Conservation (phyloP, 495 filamentous ascomycete species). For the Elaphomyces granulatus region DNA sequence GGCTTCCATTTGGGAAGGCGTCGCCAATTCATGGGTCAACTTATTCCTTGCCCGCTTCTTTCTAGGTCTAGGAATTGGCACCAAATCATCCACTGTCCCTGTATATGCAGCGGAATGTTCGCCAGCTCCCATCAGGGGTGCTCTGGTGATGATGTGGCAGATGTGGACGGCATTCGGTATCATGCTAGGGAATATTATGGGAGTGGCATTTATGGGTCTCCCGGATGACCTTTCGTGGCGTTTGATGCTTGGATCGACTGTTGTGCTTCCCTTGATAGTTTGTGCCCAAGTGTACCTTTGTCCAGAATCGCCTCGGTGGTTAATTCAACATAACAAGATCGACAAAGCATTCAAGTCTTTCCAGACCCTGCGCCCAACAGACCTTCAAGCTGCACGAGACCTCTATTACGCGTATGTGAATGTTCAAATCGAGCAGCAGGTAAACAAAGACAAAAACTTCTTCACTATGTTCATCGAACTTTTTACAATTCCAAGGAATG, state of each 20-base stretch:
- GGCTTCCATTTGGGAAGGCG: constrained; percentile 35
- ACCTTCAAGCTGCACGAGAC: constrained; percentile 38
- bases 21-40: constrained; percentile 36
- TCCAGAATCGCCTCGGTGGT: constrained; percentile 54
- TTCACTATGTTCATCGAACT: constrained; percentile 38
- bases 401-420: constrained; percentile 39
- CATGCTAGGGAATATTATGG: constrained; percentile 60
- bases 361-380: constrained; percentile 26
- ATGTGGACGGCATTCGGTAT: constrained; percentile 65
- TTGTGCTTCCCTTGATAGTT: constrained; percentile 29
- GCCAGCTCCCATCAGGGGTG: constrained; percentile 41
- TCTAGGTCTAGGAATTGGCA: constrained; percentile 46
- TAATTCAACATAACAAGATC: constrained; percentile 41
- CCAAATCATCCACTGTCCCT: constrained; percentile 43
- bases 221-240: constrained; percentile 28
- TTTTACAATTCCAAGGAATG: constrained; percentile 38
- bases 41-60: constrained; percentile 44
- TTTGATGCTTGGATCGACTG: constrained; percentile 34
- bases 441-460: constrained; percentile 32
- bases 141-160: constrained; percentile 48
- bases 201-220: constrained; percentile 45
- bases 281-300: constrained; percentile 43
- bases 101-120: constrained; percentile 45
- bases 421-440: constrained; percentile 29
- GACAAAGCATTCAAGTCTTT: constrained; percentile 32